Base-by-base conservation (phyloP, 2,329 filamentous ascomycete genomes). In the Monosporascus sp. region DNA sequence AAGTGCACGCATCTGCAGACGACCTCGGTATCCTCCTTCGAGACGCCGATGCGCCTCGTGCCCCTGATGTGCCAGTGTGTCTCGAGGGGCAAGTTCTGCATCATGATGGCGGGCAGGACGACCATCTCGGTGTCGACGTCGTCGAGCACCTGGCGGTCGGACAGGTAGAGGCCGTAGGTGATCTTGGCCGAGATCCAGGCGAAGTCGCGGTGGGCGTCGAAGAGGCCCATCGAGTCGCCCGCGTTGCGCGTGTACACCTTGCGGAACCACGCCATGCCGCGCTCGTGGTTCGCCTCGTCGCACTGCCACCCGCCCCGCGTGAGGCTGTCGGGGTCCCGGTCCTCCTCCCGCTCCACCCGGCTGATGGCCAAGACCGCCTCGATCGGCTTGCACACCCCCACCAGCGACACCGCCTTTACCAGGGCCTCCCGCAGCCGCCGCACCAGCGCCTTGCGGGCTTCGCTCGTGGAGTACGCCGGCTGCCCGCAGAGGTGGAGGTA, bases 331-430 rank as follows among this genome's bases (percentile, higher is more conserved):
- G 73, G 79, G 58, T 86, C 83, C 49, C 74, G 78, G 59, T 86
- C 83, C 62, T 84, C 81, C 0, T 63, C 58, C 5, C 57, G 57
- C 57, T 83, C 80, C 9, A 79, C 62, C 17, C 72, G 69, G 52
- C 68, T 71, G 50, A 85, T 83, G n/a, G 75, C 71, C 7, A 84
- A 70, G 44, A 85, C 77, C 1, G 81, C 77, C 59, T 85, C 82
- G 5, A 86, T 66, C 7, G 82, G 81, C 61, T 84, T 85, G 65
- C 80, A 83, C 0, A 86, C 80, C 1, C 84, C 84, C 17, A 84
- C 74, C 2, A 86, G 70, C 14, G 72, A 70, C 11, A 82, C 72
- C n/a, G 74, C 68, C 66, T 86, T 85, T 53, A 87, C 65, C 14
- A 86, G 69, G 0, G 75, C 76, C 65, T 86, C 84, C 44, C 83